A percentile compares a stretch with the other conserved stretches of the same genome.
Evolutionary conservation across 2,329 filamentous ascomycete species (phyloP).

Genomic region (Beauveria australis): DNA sequence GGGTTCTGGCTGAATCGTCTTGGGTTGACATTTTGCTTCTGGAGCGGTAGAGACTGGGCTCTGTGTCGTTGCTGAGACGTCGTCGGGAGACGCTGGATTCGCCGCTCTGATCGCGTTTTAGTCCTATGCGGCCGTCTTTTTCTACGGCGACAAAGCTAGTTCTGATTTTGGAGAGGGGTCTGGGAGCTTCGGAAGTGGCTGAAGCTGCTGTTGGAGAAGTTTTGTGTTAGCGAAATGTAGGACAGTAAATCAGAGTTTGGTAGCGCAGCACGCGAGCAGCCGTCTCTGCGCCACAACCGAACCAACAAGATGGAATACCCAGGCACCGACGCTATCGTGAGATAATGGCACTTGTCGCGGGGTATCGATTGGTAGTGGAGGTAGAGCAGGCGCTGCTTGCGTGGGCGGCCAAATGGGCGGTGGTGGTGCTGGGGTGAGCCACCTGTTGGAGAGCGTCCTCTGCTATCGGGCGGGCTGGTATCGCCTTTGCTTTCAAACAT

Average conservation of each 20-base stretch:
- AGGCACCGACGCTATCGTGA: not conserved
- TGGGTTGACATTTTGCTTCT: slow-evolving; percentile 21
- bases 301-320: not conserved
- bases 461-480: slow-evolving; percentile 51
- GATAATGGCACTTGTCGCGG: not conserved
- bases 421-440: slow-evolving; percentile 26
- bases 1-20: slow-evolving; percentile 17
- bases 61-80: slow-evolving; percentile 28
- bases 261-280: slow-evolving; percentile 3
- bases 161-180: slow-evolving; percentile 66
- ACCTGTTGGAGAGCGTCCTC: slow-evolving; percentile 58
- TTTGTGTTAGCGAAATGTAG: not conserved
- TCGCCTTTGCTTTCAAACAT: slow-evolving; percentile 72
- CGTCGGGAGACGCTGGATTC: slow-evolving; percentile 31
- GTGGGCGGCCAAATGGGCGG: slow-evolving; percentile 2
- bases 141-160: slow-evolving; percentile 70
- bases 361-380: not conserved
- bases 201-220: not conserved
- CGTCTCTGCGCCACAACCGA: not conserved
- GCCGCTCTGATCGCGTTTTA: slow-evolving; percentile 33
- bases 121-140: slow-evolving; percentile 50
- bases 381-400: not conserved
- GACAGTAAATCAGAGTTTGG: not conserved
- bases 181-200: slow-evolving; percentile 41
- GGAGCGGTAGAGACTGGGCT: slow-evolving; percentile 30